Percentiles rank a stretch among this genome's conserved stretches.
Conservation (phyloP, 2,329 filamentous ascomycete genomes). For the Chrysoporthe cubensis region DNA sequence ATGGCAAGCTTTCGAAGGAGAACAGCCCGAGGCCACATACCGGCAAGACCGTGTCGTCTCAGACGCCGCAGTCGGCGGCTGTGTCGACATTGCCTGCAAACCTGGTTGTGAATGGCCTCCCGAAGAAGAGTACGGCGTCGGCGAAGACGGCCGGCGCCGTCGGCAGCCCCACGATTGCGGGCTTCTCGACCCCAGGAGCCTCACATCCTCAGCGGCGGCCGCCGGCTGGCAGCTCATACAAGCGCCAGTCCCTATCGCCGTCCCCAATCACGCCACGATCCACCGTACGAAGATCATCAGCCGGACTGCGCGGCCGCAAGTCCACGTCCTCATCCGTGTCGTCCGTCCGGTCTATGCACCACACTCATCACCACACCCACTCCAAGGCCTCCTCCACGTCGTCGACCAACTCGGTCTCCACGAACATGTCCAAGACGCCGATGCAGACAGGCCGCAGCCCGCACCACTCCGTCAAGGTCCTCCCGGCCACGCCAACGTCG, state of each 20-base stretch:
- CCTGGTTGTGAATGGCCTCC: conserved; percentile 56
- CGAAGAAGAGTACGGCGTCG: conserved; percentile 22
- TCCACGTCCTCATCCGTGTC: conserved; percentile 96
- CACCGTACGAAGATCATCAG: conserved; percentile 80
- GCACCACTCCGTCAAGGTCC: conserved; percentile 91
- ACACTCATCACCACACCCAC: conserved; percentile 72
- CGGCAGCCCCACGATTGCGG: conserved; percentile 39
- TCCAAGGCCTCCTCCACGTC: conserved; percentile 95
- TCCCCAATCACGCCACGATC: conserved; percentile 87
- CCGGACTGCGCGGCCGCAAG: conserved; percentile 85
- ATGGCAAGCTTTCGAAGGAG: conserved; percentile 52
- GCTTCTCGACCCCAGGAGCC: conserved; percentile 33
- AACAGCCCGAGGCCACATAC: conserved; percentile 63
- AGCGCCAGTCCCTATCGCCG: conserved; percentile 82
- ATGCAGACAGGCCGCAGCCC: conserved; percentile 71
- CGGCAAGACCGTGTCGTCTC: conserved; percentile 56
- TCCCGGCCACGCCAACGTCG: conserved; percentile 83
- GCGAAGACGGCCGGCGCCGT: conserved; percentile 28
- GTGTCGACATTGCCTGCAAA: conserved; percentile 53
- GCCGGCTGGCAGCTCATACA: conserved; percentile 52
- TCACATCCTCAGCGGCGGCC: conserved; percentile 34
- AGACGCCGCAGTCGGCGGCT: conserved; percentile 42
- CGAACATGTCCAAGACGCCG: conserved; percentile 68
- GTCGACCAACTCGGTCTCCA: conserved; percentile 74
- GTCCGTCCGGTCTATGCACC: conserved; percentile 88